phyloP scores from a whole-genome alignment of 2,329 filamentous ascomycete species.

The Colletotrichum tanaceti region DNA sequence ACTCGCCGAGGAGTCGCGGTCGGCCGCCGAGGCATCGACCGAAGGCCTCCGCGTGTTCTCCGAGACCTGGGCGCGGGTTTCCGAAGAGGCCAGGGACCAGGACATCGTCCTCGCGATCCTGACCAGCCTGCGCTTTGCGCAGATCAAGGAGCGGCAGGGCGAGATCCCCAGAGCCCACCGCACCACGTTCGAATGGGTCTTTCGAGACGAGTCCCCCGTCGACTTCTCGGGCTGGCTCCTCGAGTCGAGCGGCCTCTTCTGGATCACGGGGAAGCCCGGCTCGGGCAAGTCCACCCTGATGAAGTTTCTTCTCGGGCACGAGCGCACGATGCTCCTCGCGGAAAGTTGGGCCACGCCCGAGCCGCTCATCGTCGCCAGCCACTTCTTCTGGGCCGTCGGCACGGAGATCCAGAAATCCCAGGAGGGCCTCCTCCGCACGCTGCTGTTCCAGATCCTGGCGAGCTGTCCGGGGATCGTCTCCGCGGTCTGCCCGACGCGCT shows the following conservation, averaged over 20 bases:
- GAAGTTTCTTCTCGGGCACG: slow-evolving; percentile 50
- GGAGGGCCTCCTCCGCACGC: slow-evolving; percentile 51
- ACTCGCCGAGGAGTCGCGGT: not conserved
- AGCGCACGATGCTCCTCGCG: slow-evolving; percentile 42
- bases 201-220: slow-evolving; percentile 39
- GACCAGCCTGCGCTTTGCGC: slow-evolving; percentile 10
- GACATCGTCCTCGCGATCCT: not conserved
- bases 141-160: slow-evolving; percentile 18
- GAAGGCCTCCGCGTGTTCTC: not conserved
- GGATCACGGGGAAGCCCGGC: slow-evolving; percentile 57
- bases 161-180: slow-evolving; percentile 52
- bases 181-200: slow-evolving; percentile 54
- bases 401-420: slow-evolving; percentile 53
- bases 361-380: slow-evolving; percentile 48
- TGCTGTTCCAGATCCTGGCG: slow-evolving; percentile 37
- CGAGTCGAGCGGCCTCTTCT: slow-evolving; percentile 46
- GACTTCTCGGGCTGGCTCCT: slow-evolving; percentile 47
- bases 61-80: not conserved
- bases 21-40: not conserved
- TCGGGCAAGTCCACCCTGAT: slow-evolving; percentile 61
- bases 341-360: slow-evolving; percentile 49
- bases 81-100: not conserved
- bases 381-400: slow-evolving; percentile 57
- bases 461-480: slow-evolving; percentile 4
- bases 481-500: not conserved